Base-by-base conservation (phyloP, 176 grass and related monocot genomes). In the Cymbopogon citratus region DNA sequence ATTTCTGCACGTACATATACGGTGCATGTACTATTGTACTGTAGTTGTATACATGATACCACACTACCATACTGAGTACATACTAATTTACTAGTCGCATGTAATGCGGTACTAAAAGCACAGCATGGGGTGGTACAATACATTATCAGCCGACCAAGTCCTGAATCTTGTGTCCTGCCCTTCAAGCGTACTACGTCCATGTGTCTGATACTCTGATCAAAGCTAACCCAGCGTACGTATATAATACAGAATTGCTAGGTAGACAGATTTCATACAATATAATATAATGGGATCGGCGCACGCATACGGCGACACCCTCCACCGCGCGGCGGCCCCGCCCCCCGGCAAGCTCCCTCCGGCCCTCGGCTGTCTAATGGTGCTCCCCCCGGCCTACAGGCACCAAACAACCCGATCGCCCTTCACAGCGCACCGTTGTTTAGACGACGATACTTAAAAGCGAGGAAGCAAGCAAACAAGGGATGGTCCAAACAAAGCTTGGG, bases 401-500 rank as follows among this genome's bases (percentile, higher is more conserved):
- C 51, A 27, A 76, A 24, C 34, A 56, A 14, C 3, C 18, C 36
- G 4, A 41, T 62, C 34, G 62, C 78, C 24, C 1, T 9, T 44
- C 40, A 44, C 80, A 43, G 45, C 86, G 56, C 74, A 43, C 45
- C 80, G 59, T 72, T 28, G 69, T 21, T 49, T 48, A n/a, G 40
- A 79, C 69, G 80, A 68, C n/a, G 31, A 33, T 21, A 9, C 41
- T 43, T 45, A 45, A 45, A 54, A 19, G 38, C 38, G 38, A 39
- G 38, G 9, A 43, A 12, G 81, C 61, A 84, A 80, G 69, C 48
- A 21, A 88, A 74, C 81, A 75, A 75, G 72, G 87, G 83, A 81
- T 89, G 87, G 87, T 89, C 87, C 83, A 89, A 73, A 59, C 2
- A 44, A 65, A 85, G 78, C 82, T 85, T 44, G 44, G 65, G 26